These are phyloP conservation scores for Mortierella sp. DNA, from an alignment of 371 early-diverging fungal genomes.

Conservation along the genomic window DNA sequence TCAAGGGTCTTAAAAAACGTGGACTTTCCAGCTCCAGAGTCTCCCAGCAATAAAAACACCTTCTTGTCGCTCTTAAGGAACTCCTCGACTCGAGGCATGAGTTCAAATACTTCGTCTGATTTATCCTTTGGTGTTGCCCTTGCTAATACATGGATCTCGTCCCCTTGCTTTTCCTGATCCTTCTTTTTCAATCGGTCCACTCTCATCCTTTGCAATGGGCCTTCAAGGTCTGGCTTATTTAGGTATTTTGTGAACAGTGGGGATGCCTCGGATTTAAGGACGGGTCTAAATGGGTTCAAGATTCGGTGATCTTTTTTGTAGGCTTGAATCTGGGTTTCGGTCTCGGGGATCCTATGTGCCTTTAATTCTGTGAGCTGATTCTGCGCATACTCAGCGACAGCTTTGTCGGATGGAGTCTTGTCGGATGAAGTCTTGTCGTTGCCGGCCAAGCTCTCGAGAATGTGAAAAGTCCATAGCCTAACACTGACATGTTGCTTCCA, in stretches of 20 bases:
- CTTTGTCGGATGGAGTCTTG: neutral
- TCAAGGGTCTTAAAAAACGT: conserved; percentile 11
- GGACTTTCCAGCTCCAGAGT: conserved; percentile 25
- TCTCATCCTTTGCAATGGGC: conserved; percentile 3
- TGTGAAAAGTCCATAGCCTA: conserved; percentile 13
- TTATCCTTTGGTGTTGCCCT: conserved; percentile 4
- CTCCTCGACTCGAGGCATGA: conserved; percentile 1
- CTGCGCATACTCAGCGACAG: neutral
- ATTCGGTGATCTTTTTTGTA: neutral
- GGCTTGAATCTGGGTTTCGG: neutral
- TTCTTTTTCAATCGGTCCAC: neutral
- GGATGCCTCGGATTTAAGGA: neutral
- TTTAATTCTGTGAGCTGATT: neutral
- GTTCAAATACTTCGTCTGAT: neutral
- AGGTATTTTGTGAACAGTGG: conserved; percentile 1
- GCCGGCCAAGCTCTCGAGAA: too few relatives aligned
- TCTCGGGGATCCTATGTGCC: neutral
- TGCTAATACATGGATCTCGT: neutral
- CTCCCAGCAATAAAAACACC: conserved; percentile 23
- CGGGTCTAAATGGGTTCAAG: neutral
- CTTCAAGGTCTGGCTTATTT: conserved; percentile 3
- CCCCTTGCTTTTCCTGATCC: neutral
- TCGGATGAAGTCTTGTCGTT: conserved; percentile 4
- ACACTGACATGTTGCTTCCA: conserved; percentile 7
- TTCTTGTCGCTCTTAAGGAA: conserved; percentile 11